Evolutionary conservation across 2,329 filamentous ascomycete genomes (phyloP).

Genomic region (Xylariaceae sp.): DNA sequence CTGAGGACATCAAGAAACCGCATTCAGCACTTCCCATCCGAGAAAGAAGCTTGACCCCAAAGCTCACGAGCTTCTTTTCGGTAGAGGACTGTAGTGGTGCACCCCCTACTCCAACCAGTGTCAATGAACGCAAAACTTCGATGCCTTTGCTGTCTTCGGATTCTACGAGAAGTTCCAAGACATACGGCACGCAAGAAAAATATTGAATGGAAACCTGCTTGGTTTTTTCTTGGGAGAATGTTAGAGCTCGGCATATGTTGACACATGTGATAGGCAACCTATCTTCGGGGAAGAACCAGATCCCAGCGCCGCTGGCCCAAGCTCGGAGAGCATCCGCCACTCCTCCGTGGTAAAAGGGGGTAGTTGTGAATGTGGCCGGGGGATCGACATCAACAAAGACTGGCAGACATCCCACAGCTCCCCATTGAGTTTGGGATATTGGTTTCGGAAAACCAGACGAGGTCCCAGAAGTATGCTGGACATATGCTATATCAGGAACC

Average conservation of each 20-base stretch:
- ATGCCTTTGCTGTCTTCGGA: constrained; percentile 41
- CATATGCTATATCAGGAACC: constrained; percentile 46
- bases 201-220: constrained; percentile 41
- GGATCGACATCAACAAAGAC: constrained; percentile 34
- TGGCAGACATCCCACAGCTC: constrained; percentile 52
- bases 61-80: constrained; percentile 49
- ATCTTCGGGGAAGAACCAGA: constrained; percentile 60
- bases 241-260: constrained; percentile 49
- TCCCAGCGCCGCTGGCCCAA: constrained; percentile 55
- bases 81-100: constrained; percentile 51
- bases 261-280: constrained; percentile 51
- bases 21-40: constrained; percentile 64
- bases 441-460: constrained; percentile 61
- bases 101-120: constrained; percentile 61
- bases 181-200: constrained; percentile 60
- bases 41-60: constrained; percentile 54
- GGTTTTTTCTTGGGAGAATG: constrained; percentile 28
- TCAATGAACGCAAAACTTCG: constrained; percentile 45
- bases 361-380: constrained; percentile 58
- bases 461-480: constrained; percentile 63
- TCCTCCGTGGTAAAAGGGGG: constrained; percentile 63
- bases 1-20: constrained; percentile 61
- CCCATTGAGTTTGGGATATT: constrained; percentile 55
- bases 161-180: constrained; percentile 50
- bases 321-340: constrained; percentile 59